Base-by-base conservation (phyloP, 2,329 filamentous ascomycete genomes). In the Ophiostoma tasmaniense region DNA sequence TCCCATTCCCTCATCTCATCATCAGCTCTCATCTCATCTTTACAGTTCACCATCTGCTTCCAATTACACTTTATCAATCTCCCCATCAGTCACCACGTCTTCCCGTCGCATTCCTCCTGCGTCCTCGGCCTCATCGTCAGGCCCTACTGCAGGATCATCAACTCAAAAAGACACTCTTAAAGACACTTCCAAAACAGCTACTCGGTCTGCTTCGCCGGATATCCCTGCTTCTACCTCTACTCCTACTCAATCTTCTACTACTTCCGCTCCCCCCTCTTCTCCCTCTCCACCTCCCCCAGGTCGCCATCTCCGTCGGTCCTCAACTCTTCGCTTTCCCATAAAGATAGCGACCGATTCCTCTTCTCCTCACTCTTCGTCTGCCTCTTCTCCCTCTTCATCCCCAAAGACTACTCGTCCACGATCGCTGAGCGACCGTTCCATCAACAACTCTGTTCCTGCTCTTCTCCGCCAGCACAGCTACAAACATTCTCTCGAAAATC, bases 281-380 rank as follows among this genome's bases (percentile, higher is more conserved):
- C 64, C 68, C 8, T 37, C 70, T 3, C 11, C 28, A 59, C 50
- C 67, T 22, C 52, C 64, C 13, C 70, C 70, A 25, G 68, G 66
- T 6, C 64, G 67, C 39, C 72, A 72, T 17, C 33, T 71, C 37
- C 72, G 72, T 25, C 30, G 72, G 25, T 68, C 72, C 4, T 73
- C 72, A 6, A 72, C 72, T 13, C 71, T 72, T 39, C 72, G 72
- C 17, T 72, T 73, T 59, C 72, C 72, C 39, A 70, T 73, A 55
- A 71, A 71, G 64, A 64, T 73, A 61, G 70, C 71, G 17, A 67
- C 69, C 64, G 70, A 71, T 22, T 66, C 71, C 37, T 28, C 59
- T 66, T 39, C 69, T 2, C 37, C 69, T 2, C 37, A n/a, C 39
- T 45, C 35, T 5, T 50, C 66, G 10, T 25, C 68, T 8, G 28